These are phyloP conservation scores for Rhizopogon salebrosus DNA, from an alignment of 768 basidiomycete species.

Conservation along the genomic window DNA sequence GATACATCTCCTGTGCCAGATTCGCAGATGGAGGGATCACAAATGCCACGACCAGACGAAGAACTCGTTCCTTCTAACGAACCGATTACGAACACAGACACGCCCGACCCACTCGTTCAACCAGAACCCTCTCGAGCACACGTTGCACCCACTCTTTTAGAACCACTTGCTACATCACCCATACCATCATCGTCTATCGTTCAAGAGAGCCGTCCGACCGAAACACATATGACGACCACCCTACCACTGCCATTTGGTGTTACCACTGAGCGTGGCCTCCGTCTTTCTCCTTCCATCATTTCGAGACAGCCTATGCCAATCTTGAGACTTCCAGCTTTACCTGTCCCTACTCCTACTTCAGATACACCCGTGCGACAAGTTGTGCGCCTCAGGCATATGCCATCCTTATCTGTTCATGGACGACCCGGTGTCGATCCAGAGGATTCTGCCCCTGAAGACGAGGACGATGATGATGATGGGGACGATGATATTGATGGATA, in stretches of 20 bases:
- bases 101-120: not conserved
- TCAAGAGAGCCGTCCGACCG: slow-evolving; percentile 5
- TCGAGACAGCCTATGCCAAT: slow-evolving; percentile 43
- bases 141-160: not conserved
- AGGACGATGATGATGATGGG: slow-evolving; percentile 29
- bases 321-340: slow-evolving; percentile 45
- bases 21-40: not conserved
- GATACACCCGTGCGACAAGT: slow-evolving; percentile 11
- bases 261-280: slow-evolving; percentile 31
- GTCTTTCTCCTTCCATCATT: slow-evolving; percentile 41
- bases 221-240: slow-evolving; percentile 8
- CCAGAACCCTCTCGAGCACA: not conserved
- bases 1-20: not conserved
- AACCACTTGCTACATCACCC: not conserved
- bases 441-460: slow-evolving; percentile 16
- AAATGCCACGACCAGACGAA: slow-evolving; percentile 12
- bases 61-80: slow-evolving; percentile 6
- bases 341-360: slow-evolving; percentile 20
- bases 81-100: slow-evolving; percentile 4
- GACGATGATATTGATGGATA: slow-evolving; percentile 26
- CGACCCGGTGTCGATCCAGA: slow-evolving; percentile 15
- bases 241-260: slow-evolving; percentile 18
- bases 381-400: slow-evolving; percentile 45
- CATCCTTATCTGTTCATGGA: slow-evolving; percentile 43
- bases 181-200: slow-evolving; percentile 1